Base-by-base conservation (phyloP, 148 eudicot species). In the Cornus kousa region DNA sequence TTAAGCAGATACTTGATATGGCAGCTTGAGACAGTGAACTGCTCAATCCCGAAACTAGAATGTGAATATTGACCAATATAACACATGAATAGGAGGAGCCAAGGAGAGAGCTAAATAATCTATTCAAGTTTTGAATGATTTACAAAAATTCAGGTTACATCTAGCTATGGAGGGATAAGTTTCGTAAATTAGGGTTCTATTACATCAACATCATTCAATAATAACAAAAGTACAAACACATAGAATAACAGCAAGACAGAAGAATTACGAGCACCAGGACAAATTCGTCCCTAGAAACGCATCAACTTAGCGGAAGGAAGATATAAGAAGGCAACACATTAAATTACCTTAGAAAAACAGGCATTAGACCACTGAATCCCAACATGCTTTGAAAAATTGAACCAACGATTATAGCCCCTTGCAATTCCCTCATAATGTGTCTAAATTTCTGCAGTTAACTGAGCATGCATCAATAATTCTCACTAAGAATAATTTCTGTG, bases 321-420 rank as follows among this genome's bases (percentile, higher is more conserved):
- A 73, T 60, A n/a, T 43, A 43, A 43, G 48, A 43, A 43, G 48
- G 9, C 48, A 55, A 12, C 7, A 31, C 37, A 55, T 22, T 57
- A 14, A 72, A 55, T 83, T 81, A 95, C 98, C 99, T 90, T 74
- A 96, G 75, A 24, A 96, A 33, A 62, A 93, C 82, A 81, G 94
- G 86, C 95, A 96, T 88, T 71, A 96, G 83, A 72, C 99, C 97
- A 77, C 95, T 93, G 83, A 90, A 93, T 64, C 99, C 99, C 87
- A 96, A 77, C 46, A 92, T 67, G 89, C 94, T 81, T 80, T 96
- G 99, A 80, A 89, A 90, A 82, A 91, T 87, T 60, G 99, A 96
- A 67, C 98, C 86, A 82, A 93, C 82, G 37, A 96, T 88, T 75
- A 96, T 89, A 79, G 97, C 99, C 79, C 99, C 99, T 86, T 96